phyloP scores from a whole-genome alignment of 495 filamentous ascomycete species.

The Antarctomyces pellizariae region DNA sequence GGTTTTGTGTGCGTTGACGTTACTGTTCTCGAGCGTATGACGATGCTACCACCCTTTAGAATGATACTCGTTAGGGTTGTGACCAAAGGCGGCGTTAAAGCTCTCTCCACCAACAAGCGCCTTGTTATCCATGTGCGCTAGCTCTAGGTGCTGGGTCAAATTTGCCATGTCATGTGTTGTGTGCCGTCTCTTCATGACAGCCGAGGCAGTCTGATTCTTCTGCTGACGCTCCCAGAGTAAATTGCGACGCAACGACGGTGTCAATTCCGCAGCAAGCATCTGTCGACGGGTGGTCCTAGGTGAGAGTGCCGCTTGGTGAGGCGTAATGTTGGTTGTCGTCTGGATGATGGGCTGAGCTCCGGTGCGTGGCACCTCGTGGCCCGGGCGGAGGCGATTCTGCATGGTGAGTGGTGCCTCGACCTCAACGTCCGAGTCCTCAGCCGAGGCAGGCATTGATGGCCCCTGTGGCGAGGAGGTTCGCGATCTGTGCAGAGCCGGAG shows the following conservation, averaged over 20 bases:
- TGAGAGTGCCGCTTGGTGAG: conserved; percentile 46
- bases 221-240: conserved; percentile 75
- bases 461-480: conserved; percentile 49
- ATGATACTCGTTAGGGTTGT: conserved; percentile 25
- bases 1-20: too few species aligned
- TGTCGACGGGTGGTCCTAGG: conserved; percentile 84
- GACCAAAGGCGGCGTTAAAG: conserved; percentile 27
- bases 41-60: conserved; percentile 31
- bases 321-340: conserved; percentile 40
- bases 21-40: too few species aligned
- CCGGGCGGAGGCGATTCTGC: conserved; percentile 29
- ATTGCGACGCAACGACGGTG: conserved; percentile 53
- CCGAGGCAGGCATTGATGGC: conserved; percentile 49
- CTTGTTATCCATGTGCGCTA: conserved; percentile 21
- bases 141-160: conserved; percentile 50
- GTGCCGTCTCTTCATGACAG: conserved; percentile 75
- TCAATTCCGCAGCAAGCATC: conserved; percentile 89
- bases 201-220: conserved; percentile 71
- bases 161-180: conserved; percentile 77
- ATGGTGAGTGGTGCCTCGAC: conserved; percentile 51
- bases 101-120: conserved; percentile 21
- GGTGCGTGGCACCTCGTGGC: conserved; percentile 47
- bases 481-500: conserved; percentile 58
- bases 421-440: conserved; percentile 38
- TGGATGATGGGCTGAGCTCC: conserved; percentile 58